A percentile compares a stretch with the other conserved stretches of the same genome.
Conservation (phyloP, 495 filamentous ascomycete species). For the Peziza echinospora region DNA sequence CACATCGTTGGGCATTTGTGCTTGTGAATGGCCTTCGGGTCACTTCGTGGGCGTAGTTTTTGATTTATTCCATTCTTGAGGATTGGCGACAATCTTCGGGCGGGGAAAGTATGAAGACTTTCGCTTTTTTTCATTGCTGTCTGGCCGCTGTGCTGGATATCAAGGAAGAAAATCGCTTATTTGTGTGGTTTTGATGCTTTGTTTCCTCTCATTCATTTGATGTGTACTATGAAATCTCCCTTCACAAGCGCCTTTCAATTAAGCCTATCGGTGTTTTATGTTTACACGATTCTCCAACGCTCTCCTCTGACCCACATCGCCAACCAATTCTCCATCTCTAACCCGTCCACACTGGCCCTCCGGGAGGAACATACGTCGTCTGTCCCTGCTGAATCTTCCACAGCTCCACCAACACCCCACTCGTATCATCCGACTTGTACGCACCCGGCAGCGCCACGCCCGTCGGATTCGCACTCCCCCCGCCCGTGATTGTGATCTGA, state of each 20-base stretch:
- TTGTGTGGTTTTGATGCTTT: too few species aligned
- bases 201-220: too few species aligned
- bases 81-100: too few species aligned
- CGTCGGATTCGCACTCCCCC: slow-evolving; percentile 25
- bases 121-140: neutral
- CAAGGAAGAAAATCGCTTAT: neutral
- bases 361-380: neutral
- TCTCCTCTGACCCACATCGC: too few species aligned
- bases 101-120: neutral
- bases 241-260: too few species aligned
- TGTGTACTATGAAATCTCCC: too few species aligned
- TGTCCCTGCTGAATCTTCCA: neutral
- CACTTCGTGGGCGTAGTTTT: neutral
- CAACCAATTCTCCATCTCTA: too few species aligned
- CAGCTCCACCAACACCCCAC: neutral
- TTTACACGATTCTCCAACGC: too few species aligned
- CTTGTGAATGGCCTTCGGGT: neutral
- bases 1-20: neutral
- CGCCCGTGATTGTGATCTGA: slow-evolving; percentile 30
- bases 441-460: slow-evolving; percentile 31
- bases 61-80: neutral
- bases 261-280: too few species aligned
- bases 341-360: too few species aligned
- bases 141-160: neutral
- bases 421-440: slow-evolving; percentile 21